phyloP scores from a whole-genome alignment of 257 asterid species.

The Avicennia marina region DNA sequence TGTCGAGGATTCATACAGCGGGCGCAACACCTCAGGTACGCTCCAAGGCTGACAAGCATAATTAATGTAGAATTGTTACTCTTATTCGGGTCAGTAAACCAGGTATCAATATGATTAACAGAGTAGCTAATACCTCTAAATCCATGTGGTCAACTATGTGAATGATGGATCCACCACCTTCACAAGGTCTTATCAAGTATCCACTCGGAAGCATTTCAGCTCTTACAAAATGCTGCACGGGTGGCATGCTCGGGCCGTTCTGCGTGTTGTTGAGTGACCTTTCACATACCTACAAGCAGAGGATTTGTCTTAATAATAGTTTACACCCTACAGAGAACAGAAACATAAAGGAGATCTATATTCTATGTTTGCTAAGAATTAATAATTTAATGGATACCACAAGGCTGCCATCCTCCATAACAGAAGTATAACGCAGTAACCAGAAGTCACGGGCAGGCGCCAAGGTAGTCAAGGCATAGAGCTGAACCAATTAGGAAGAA shows the following conservation, averaged over 20 bases:
- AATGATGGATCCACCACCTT: constrained; percentile 95
- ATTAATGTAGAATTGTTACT: background rate
- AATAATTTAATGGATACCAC: constrained; percentile 43
- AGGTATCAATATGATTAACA: background rate
- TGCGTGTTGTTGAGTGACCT: constrained; percentile 93
- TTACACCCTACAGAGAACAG: background rate
- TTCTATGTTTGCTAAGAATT: background rate
- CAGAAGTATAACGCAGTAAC: constrained; percentile 88
- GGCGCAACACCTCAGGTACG: constrained; percentile 94
- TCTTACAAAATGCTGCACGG: constrained; percentile 77
- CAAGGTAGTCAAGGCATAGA: constrained; percentile 84
- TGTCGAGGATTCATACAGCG: constrained; percentile 80
- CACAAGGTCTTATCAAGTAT: constrained; percentile 91
- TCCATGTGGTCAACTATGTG: constrained; percentile 92
- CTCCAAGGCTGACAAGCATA: constrained; percentile 77
- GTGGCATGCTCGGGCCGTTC: constrained; percentile 96
- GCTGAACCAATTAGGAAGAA: constrained; percentile 37
- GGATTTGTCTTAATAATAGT: background rate
- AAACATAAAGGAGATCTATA: background rate
- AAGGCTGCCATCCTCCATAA: constrained; percentile 98
- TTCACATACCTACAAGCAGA: constrained; percentile 62
- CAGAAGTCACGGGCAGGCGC: constrained; percentile 99
- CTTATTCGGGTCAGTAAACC: background rate
- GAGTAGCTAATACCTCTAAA: constrained; percentile 54
- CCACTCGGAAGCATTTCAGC: constrained; percentile 93